Evolutionary conservation across 2,329 filamentous ascomycete species (phyloP), one percentile per base, ranked within the genome.

Genomic region (Fusarium longipes): DNA sequence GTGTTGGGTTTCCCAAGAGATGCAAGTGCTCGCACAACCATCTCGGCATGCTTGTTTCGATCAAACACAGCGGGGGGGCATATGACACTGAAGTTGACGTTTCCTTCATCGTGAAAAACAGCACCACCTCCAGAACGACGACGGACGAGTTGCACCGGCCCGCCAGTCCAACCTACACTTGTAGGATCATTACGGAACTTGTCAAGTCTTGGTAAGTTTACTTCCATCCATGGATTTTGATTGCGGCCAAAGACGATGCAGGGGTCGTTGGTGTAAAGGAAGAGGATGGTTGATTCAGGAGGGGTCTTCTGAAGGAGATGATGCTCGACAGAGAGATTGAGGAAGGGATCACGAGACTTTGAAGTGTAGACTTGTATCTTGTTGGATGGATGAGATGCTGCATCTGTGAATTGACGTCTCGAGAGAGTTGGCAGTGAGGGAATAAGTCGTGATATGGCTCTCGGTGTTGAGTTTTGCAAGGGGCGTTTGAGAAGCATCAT

Each of bases 141-240:
- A 14, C 96, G 89, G 7, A 99, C 92, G 14, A 97, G 87, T 58
- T 84, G 72, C 35, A 87, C 78, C 5, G 74, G 59, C 0, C 47
- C 71, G 33, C 61, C 76, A 17, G 60, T 73, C 76, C 70, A 74
- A 1, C 65, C 65, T 63, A 71, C 43, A 39, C 62, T 70, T 17
- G 70, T 60, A 10, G 69, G 70, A 10, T 50, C 49, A n/a, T 63
- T 44, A 9, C 65, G 57, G 48, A 71, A 70, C 50, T 65, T 68
- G 4, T 72, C 73, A 3, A 97, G 81, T 2, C 87, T 82, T 36
- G 80, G 80, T 10, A 97, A 84, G 76, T 97, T 92, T 64, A 93
- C 89, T 81, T 99, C 96, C 10, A 93, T 84, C 96, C 95, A 99
- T 53, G 96, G 96, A 77, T 99, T 99, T 81, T 99, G 96, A 77